Percentiles rank a stretch among this genome's conserved stretches.
Evolutionary conservation across 2,329 filamentous ascomycete genomes (phyloP).

Genomic region (Arachnopeziza araneosa): DNA sequence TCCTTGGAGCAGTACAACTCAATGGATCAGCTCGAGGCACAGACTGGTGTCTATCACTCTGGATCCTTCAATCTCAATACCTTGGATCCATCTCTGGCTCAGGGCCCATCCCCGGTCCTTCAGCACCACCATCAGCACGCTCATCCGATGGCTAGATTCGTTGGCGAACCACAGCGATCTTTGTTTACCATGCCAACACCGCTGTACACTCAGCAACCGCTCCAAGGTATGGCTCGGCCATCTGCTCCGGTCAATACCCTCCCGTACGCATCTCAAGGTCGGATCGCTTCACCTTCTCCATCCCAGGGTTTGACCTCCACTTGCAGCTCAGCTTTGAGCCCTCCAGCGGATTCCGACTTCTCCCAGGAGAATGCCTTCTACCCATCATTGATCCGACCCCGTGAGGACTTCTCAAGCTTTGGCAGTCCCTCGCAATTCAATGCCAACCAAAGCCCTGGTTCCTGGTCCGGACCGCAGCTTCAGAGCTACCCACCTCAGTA

Average conservation of each 20-base stretch:
- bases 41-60: not conserved
- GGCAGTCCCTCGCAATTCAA: not conserved
- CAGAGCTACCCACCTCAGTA: conserved; percentile 2
- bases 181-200: not conserved
- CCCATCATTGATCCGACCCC: not conserved
- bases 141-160: not conserved
- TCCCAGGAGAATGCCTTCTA: conserved; percentile 16
- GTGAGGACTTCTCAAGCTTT: not conserved
- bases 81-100: not conserved
- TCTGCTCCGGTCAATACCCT: conserved; percentile 2
- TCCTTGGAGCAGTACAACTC: not conserved
- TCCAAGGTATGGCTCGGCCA: too few relatives aligned
- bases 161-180: conserved; percentile 4
- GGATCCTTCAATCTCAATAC: not conserved
- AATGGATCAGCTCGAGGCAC: not conserved
- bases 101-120: not conserved
- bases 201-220: not conserved
- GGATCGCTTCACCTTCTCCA: conserved; percentile 22
- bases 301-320: conserved; percentile 20
- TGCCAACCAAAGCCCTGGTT: not conserved
- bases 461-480: not conserved
- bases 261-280: conserved; percentile 10
- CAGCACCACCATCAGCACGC: not conserved
- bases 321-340: conserved; percentile 15
- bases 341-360: conserved; percentile 17